Base-by-base conservation (phyloP, 78 protist genomes). In the Chrysochromulina tobinii region DNA sequence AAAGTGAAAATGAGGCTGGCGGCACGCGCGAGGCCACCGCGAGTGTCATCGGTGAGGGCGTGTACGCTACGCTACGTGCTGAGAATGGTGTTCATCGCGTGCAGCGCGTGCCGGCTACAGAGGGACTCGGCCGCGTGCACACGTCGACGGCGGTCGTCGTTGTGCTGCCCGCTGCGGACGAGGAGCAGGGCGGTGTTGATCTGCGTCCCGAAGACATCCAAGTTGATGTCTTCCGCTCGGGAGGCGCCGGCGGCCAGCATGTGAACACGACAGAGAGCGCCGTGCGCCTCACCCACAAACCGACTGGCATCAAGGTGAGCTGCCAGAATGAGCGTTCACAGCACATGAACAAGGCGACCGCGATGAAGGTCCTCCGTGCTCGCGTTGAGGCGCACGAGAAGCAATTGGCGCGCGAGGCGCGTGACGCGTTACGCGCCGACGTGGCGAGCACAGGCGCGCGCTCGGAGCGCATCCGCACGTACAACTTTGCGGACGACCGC, bases 61-160 rank as follows among this genome's bases (percentile, higher is more conserved):
- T 94, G 21, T 96, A 89, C 90, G 93, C 93, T 0, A n/a, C 57
- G 23, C 91, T 98, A 54, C 87, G 92, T n/a, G 64, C 64, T 25
- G 99, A 98, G 72, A 61, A 87, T 1, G 99, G 99, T 21, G 96
- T 94, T n/a, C 99, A 98, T 58, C 95, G 98, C 3, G 98, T 98
- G 18, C 99, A 98, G 89, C 85, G 99, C 38, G 95, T 98, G 0
- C 99, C 99, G 5, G 96, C 20, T 9, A 97, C 98, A 0, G 99
- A 98, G 57, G 59, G 92, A 2, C 84, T 48, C 18, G 99, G 98
- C 55, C 51, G 98, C 20, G 92, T 96, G 15, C 99, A 98, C 91
- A 98, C 99, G 2, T 81, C 94, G 51, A 97, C 99, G 0, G 90
- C 93, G 18, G 89, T 96, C 0, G 99, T 98, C 3, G 97, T 95